Conservation (phyloP, 257 asterid species). For the Jaltomata sinuosa region DNA sequence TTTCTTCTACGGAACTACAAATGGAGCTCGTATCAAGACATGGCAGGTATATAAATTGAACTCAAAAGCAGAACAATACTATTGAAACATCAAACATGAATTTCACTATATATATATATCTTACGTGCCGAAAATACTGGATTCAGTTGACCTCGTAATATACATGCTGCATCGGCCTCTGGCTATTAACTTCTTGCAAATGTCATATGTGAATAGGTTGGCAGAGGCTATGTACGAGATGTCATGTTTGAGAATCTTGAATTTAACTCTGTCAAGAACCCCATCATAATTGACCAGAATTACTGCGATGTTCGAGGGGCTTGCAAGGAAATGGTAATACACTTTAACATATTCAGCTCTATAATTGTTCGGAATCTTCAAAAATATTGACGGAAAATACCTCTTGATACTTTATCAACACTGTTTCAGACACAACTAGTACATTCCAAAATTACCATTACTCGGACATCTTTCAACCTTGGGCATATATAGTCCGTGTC, state of each 20-base stretch:
- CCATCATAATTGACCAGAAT: conserved; percentile 61
- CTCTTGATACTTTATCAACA: neutral
- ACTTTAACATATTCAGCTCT: neutral
- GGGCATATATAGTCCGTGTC: neutral
- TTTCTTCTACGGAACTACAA: conserved; percentile 49
- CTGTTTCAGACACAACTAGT: neutral
- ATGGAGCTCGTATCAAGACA: conserved; percentile 89
- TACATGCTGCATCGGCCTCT: neutral
- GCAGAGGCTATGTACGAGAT: conserved; percentile 39
- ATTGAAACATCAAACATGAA: neutral
- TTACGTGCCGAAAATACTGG: neutral
- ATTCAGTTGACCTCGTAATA: neutral
- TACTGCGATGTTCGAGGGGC: conserved; percentile 29
- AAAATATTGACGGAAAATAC: neutral
- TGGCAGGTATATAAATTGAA: conserved; percentile 60
- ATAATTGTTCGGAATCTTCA: neutral
- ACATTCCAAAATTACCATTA: neutral
- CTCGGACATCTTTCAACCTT: neutral
- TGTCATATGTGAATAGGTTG: conserved; percentile 25
- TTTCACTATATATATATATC: neutral
- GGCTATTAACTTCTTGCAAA: neutral
- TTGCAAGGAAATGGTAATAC: conserved; percentile 35
- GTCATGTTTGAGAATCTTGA: conserved; percentile 36
- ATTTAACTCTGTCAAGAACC: conserved; percentile 37
- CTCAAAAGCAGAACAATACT: neutral